A percentile compares a stretch with the other conserved stretches of the same genome.
These are phyloP conservation scores for Paracoccidioides brasiliensis DNA, from an alignment of 2,329 filamentous ascomycete genomes.

Conservation along the genomic window DNA sequence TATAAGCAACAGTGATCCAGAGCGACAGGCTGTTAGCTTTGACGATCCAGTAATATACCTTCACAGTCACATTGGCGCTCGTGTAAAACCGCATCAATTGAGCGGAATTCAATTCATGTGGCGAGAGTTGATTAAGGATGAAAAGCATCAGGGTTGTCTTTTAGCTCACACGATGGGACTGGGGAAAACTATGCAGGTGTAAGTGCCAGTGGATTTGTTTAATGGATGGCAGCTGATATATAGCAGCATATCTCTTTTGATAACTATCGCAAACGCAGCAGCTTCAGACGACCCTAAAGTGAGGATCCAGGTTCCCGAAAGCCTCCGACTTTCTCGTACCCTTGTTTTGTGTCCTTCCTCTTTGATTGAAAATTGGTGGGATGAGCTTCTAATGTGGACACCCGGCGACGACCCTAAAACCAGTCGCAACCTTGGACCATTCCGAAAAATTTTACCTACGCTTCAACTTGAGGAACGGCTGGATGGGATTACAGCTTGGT, in stretches of 20 bases:
- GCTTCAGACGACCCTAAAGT: slow-evolving; percentile 45
- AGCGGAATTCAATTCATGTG: slow-evolving; percentile 77
- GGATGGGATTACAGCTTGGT: slow-evolving; percentile 45
- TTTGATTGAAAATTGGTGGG: slow-evolving; percentile 68
- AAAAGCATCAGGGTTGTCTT: slow-evolving; percentile 58
- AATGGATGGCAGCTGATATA: background rate
- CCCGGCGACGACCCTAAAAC: slow-evolving; percentile 23
- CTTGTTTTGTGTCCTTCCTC: slow-evolving; percentile 64
- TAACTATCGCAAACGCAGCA: slow-evolving; percentile 56
- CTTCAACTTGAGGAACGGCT: slow-evolving; percentile 29
- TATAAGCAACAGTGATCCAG: slow-evolving; percentile 27
- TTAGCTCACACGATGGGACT: slow-evolving; percentile 85
- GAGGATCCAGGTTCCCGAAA: slow-evolving; percentile 52
- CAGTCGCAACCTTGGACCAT: background rate
- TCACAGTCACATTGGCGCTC: slow-evolving; percentile 46
- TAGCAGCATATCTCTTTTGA: slow-evolving; percentile 57
- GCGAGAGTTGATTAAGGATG: slow-evolving; percentile 60
- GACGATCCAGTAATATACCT: slow-evolving; percentile 39
- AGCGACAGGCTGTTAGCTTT: slow-evolving; percentile 35
- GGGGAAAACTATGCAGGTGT: slow-evolving; percentile 83
- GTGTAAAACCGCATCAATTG: slow-evolving; percentile 69
- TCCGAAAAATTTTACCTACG: slow-evolving; percentile 35
- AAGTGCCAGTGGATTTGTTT: slow-evolving; percentile 16
- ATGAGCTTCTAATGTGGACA: slow-evolving; percentile 62
- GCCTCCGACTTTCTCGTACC: slow-evolving; percentile 49